Base-by-base conservation (phyloP, 2,329 filamentous ascomycete genomes). In the Mollisiaceae sp. region DNA sequence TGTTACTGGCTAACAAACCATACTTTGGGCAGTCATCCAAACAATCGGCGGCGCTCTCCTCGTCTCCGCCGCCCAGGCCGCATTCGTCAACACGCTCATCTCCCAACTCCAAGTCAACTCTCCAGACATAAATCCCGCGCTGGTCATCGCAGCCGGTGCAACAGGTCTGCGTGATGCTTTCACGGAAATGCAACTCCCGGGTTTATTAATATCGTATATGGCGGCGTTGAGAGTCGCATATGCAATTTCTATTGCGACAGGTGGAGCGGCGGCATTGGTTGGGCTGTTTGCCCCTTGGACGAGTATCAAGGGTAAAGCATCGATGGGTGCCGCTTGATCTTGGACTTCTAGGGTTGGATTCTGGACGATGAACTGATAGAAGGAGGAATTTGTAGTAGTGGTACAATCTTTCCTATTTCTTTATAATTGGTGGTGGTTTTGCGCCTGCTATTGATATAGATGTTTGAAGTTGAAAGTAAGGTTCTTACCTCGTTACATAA, bases 141-240 rank as follows among this genome's bases (percentile, higher is more conserved):
- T 69, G 4, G 74, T 82, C 1, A 67, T 80, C 1, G 67, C 38
- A 0, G 70, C 74, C 0, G 81, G 81, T 35, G 79, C 79, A 4
- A 80, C 81, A 2, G 55, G 68, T 1, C n/a, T 72, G 5, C 83
- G 85, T 67, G 64, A 73, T 8, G 77, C 76, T 1, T 85, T 91
- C 67, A 74, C 80, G 0, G 60, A 69, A 0, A 57, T 22, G 0
- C 27, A 65, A 1, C 15, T 72, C 1, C 57, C 63, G 6, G 61
- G 50, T 15, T 60, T 72, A 9, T 12, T 71, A 59, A n/a, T 60
- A 20, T 63, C 67, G 4, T 73, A 73, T 52, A 69, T 69, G 64
- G 43, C 38, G 11, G 70, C 62, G 14, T 32, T 73, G 6, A 70
- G 65, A 43, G 65, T 65, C 5, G 62, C 62, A 5, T 72, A 67